A percentile compares a stretch with the other conserved stretches of the same genome.
phyloP scores from a whole-genome alignment of 78 protist genomes.

The Tieghemostelium lacteum region DNA sequence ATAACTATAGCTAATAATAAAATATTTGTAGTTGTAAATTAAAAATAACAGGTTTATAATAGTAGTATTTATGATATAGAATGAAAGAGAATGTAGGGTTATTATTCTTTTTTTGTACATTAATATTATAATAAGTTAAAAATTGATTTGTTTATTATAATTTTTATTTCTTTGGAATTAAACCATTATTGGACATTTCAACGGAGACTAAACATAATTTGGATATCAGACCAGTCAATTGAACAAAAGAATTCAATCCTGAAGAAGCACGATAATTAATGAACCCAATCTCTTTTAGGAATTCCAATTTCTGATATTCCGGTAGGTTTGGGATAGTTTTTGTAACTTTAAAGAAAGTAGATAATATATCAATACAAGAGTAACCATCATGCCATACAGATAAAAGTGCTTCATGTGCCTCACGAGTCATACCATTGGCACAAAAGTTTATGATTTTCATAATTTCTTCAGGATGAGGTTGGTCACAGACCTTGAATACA shows the following conservation, averaged over 20 bases:
- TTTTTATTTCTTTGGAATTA: no score
- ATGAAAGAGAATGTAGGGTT: no score
- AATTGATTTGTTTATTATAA: no score
- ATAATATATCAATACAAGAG: conserved; percentile 90
- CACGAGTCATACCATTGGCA: conserved; percentile 41
- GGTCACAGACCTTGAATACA: conserved; percentile 97
- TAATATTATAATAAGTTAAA: no score
- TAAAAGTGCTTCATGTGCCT: conserved; percentile 19
- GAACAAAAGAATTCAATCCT: conserved; percentile 93
- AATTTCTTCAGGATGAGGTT: conserved; percentile 96
- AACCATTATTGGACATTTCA: conserved; percentile 21
- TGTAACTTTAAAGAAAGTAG: conserved; percentile 84
- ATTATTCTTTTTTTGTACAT: no score
- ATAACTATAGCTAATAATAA: conserved; percentile 22
- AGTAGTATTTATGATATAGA: no score
- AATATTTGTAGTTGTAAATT: conserved; percentile 68
- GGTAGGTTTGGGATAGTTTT: conserved; percentile 78
- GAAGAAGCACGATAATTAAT: conserved; percentile 89
- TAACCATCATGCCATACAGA: conserved; percentile 88
- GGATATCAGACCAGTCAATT: conserved; percentile 92
- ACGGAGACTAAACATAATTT: conserved; percentile 71
- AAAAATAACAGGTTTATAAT: neutral
- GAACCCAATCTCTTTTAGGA: conserved; percentile 90
- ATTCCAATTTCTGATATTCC: conserved; percentile 85
- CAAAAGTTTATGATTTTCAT: conserved; percentile 61